These are phyloP conservation scores for Calonectria pteridis DNA, from an alignment of 2,329 filamentous ascomycete genomes.

Conservation along the genomic window DNA sequence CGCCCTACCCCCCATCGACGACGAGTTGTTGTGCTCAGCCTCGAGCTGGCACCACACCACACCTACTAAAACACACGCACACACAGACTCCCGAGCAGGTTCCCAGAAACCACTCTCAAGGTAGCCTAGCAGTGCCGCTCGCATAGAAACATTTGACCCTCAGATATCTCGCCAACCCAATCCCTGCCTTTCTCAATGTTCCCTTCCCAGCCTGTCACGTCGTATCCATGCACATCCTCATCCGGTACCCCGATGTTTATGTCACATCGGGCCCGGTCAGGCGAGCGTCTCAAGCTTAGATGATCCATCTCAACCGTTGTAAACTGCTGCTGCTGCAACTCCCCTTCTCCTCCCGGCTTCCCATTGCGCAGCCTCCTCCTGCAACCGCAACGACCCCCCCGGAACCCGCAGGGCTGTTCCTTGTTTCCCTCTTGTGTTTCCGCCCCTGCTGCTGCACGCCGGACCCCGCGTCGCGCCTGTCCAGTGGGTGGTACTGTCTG, in stretches of 20 bases:
- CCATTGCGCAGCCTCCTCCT: neutral
- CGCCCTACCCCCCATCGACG: too few species aligned
- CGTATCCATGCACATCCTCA: neutral
- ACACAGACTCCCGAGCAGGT: neutral
- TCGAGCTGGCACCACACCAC: neutral
- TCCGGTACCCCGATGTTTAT: constrained; percentile 18
- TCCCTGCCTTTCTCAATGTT: neutral
- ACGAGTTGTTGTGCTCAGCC: neutral
- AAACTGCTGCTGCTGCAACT: constrained; percentile 9
- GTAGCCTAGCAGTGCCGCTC: neutral
- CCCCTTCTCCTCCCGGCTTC: neutral
- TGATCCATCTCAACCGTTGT: neutral
- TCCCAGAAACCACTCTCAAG: constrained; percentile 1
- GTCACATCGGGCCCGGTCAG: constrained; percentile 24
- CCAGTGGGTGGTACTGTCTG: constrained; percentile 21
- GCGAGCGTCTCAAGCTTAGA: constrained; percentile 15
- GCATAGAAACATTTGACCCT: neutral
- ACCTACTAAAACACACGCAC: neutral
- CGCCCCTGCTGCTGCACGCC: neutral
- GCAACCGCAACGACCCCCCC: neutral
- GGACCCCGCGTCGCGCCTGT: constrained; percentile 13
- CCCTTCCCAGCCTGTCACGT: constrained; percentile 20
- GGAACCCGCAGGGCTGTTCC: constrained; percentile 10
- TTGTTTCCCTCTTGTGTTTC: constrained; percentile 3
- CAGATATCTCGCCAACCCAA: neutral